phyloP scores from a whole-genome alignment of 2,329 filamentous ascomycete genomes.

The Microdochium trichocladiopsis region DNA sequence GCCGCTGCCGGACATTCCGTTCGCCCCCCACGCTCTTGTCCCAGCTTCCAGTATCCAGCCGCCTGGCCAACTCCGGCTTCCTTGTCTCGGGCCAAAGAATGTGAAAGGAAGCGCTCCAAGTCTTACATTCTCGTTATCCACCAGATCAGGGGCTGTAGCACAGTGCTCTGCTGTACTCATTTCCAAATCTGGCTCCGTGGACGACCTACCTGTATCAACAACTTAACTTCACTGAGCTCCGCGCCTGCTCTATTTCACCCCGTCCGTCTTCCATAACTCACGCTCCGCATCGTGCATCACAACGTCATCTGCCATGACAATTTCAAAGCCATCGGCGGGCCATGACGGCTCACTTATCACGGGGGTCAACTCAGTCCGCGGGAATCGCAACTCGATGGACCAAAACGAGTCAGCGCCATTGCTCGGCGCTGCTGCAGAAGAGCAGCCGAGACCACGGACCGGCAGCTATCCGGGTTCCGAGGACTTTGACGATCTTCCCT shows the following conservation, averaged over 20 bases:
- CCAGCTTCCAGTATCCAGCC: neutral
- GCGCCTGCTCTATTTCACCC: too few species aligned
- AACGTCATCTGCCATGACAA: neutral
- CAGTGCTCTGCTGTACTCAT: neutral
- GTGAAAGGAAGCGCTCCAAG: neutral
- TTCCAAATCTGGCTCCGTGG: too few species aligned
- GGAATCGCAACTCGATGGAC: constrained; percentile 5
- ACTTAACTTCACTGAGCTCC: too few species aligned
- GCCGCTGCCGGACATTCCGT: neutral
- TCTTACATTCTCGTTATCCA: neutral
- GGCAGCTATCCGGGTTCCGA: constrained; percentile 39
- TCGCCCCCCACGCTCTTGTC: neutral
- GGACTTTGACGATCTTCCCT: constrained; percentile 55
- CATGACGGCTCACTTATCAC: too few species aligned
- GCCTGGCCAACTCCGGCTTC: neutral
- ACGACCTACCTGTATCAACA: too few species aligned
- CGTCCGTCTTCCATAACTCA: too few species aligned
- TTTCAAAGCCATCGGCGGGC: too few species aligned
- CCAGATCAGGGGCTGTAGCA: neutral
- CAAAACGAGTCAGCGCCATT: constrained; percentile 30
- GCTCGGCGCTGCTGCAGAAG: constrained; percentile 21
- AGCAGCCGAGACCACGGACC: constrained; percentile 8
- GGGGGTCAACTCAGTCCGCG: neutral
- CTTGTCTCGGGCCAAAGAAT: neutral
- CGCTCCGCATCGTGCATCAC: neutral